These are phyloP conservation scores for Calonectria hawksworthii DNA, from an alignment of 2,329 filamentous ascomycete genomes.

Conservation along the genomic window DNA sequence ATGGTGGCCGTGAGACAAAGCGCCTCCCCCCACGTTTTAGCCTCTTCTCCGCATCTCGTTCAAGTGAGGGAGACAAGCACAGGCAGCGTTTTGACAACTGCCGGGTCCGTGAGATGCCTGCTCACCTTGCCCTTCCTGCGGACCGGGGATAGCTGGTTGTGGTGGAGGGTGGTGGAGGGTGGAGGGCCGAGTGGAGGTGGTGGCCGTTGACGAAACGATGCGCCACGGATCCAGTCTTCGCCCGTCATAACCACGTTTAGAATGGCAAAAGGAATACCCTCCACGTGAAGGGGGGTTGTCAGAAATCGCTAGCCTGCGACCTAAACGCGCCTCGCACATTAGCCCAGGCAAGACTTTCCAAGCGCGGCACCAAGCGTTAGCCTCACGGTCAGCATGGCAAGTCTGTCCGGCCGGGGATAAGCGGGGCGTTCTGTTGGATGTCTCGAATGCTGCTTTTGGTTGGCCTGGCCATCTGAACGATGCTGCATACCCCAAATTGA, in stretches of 20 bases:
- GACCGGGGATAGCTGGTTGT: not conserved
- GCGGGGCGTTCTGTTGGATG: not conserved
- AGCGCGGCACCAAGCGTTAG: conserved; percentile 5
- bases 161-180: not conserved
- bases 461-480: conserved; percentile 5
- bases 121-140: not conserved
- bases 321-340: conserved; percentile 10
- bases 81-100: conserved; percentile 14
- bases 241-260: conserved; percentile 24
- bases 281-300: conserved; percentile 16
- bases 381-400: conserved; percentile 30
- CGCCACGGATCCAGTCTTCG: conserved; percentile 22
- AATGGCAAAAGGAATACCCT: conserved; percentile 13
- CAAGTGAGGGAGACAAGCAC: not conserved
- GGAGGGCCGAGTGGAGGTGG: not conserved
- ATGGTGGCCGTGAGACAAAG: conserved; percentile 17
- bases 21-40: conserved; percentile 25
- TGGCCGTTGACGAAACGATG: conserved; percentile 13
- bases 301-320: conserved; percentile 1
- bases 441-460: conserved; percentile 12
- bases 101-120: conserved; percentile 26
- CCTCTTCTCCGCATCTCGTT: conserved; percentile 14
- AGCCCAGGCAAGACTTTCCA: conserved; percentile 27
- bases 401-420: conserved; percentile 33
- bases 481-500: conserved; percentile 18